A percentile compares a stretch with the other conserved stretches of the same genome.
phyloP scores from a whole-genome alignment of 2,329 filamentous ascomycete species.

The Juglanconis sp. region DNA sequence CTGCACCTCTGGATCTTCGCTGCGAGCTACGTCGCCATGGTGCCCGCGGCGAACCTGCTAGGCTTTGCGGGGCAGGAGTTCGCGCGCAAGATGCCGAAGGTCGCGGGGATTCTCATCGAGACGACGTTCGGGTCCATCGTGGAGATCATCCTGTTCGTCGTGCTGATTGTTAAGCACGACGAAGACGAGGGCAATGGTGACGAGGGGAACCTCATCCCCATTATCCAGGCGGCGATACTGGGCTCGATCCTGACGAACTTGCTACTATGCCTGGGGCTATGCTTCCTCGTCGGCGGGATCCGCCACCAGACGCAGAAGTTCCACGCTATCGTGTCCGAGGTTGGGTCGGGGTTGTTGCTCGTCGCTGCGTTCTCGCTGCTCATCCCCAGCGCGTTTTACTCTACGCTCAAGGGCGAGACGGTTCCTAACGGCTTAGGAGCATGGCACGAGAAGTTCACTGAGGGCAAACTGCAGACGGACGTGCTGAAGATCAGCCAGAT shows the following conservation, averaged over 20 bases:
- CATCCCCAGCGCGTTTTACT: constrained; percentile 55
- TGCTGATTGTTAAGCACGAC: not conserved
- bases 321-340: not conserved
- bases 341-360: not conserved
- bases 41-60: not conserved
- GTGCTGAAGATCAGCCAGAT: constrained; percentile 67
- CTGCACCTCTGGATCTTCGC: not conserved
- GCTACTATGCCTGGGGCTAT: not conserved
- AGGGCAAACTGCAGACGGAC: constrained; percentile 43
- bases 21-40: not conserved
- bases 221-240: not conserved
- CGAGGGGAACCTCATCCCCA: constrained; percentile 3
- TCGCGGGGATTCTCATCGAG: not conserved
- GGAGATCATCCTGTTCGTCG: not conserved
- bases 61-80: not conserved
- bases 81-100: not conserved
- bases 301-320: not conserved
- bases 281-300: not conserved
- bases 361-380: not conserved
- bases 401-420: constrained; percentile 36
- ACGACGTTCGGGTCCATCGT: not conserved
- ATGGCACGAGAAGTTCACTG: constrained; percentile 2
- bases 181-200: constrained; percentile 1
- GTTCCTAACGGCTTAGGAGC: not conserved
- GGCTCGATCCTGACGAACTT: not conserved